These are phyloP conservation scores for Santalum album DNA, from an alignment of 164 flowering plant genomes.

Conservation along the genomic window DNA sequence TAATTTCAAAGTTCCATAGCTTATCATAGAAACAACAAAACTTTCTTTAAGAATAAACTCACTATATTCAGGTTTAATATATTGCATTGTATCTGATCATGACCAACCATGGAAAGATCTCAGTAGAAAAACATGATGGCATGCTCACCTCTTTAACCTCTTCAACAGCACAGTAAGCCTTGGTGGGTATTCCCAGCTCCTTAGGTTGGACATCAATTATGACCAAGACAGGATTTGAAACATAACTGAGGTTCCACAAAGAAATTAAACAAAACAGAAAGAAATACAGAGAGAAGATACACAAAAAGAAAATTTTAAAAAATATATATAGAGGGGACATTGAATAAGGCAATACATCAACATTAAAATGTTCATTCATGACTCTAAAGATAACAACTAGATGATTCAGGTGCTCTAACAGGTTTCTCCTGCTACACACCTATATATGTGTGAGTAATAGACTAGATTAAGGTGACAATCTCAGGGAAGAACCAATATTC, in stretches of 20 bases:
- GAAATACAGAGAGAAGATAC: neutral
- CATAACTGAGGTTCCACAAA: slow-evolving; percentile 50
- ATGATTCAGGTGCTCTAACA: neutral
- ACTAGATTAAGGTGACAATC: too few relatives aligned
- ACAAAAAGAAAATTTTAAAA: neutral
- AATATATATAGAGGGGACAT: neutral
- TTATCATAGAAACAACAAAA: too few relatives aligned
- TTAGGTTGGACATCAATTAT: slow-evolving; percentile 97
- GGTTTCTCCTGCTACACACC: neutral
- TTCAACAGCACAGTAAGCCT: slow-evolving; percentile 93
- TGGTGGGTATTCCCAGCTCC: slow-evolving; percentile 93
- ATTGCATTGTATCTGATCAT: neutral
- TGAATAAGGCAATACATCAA: neutral
- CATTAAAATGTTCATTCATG: neutral
- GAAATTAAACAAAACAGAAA: neutral
- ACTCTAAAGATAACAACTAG: neutral
- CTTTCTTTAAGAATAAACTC: too few relatives aligned
- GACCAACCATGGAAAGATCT: neutral
- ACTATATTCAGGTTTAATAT: too few relatives aligned
- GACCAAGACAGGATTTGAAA: slow-evolving; percentile 90
- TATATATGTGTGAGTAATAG: too few relatives aligned
- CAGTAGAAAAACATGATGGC: too few relatives aligned
- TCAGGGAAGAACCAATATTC: too few relatives aligned
- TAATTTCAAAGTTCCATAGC: too few relatives aligned
- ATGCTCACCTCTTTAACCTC: slow-evolving; percentile 88